Evolutionary conservation across 2,329 filamentous ascomycete genomes (phyloP).

Genomic region (Aspergillus sojae): DNA sequence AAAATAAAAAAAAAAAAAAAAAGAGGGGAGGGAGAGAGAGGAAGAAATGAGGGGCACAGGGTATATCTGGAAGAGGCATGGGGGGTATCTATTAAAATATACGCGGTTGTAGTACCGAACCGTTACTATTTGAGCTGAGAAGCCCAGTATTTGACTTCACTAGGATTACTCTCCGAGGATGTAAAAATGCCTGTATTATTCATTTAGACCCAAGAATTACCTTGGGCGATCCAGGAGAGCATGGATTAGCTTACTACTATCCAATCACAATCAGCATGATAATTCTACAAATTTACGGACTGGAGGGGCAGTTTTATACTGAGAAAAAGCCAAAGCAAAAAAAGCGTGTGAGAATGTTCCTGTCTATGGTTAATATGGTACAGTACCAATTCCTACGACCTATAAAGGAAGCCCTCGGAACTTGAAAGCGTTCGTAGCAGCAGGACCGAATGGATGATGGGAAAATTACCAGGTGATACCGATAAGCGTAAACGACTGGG

Average conservation of each 20-base stretch:
- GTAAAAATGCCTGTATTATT: neutral
- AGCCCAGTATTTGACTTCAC: neutral
- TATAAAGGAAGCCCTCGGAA: neutral
- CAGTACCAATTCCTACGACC: neutral
- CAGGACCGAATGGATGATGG: constrained; percentile 5
- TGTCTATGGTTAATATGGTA: neutral
- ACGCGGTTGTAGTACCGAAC: neutral
- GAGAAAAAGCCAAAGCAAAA: neutral
- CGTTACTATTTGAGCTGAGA: neutral
- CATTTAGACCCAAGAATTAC: neutral
- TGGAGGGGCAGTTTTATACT: neutral
- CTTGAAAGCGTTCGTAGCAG: neutral
- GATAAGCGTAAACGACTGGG: neutral
- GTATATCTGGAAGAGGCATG: neutral
- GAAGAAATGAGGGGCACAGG: too few relatives aligned
- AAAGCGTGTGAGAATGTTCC: neutral
- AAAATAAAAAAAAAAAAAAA: too few relatives aligned
- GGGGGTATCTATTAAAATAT: neutral
- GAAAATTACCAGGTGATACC: constrained; percentile 17
- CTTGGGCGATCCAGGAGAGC: neutral
- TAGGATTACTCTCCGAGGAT: constrained; percentile 7
- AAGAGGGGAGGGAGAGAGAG: too few relatives aligned
- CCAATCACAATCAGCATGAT: constrained; percentile 11
- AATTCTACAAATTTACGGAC: neutral
- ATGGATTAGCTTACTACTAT: neutral